A percentile compares a stretch with the other conserved stretches of the same genome.
Evolutionary conservation across 805 yeast species (phyloP).

Genomic region (Metschnikowia hibisci): DNA sequence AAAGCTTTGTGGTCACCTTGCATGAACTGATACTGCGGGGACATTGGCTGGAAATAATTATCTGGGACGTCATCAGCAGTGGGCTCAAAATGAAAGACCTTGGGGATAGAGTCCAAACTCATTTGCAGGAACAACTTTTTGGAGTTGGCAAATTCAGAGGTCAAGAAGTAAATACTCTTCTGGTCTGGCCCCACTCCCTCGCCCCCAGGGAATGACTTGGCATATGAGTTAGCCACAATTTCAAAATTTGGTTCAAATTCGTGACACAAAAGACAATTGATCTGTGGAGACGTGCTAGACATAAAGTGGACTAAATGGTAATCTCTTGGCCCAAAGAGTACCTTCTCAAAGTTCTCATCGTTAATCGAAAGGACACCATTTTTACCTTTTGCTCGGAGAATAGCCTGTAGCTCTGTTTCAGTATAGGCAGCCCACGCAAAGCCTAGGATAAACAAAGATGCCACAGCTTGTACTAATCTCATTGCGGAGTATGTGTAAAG

Average conservation of each 20-base stretch:
- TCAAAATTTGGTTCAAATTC: conserved; percentile 65
- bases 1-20: conserved; percentile 41
- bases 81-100: conserved; percentile 60
- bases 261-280: conserved; percentile 74
- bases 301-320: conserved; percentile 61
- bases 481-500: background rate
- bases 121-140: conserved; percentile 50
- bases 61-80: conserved; percentile 28
- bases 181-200: conserved; percentile 22
- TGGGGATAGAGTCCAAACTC: conserved; percentile 72
- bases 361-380: conserved; percentile 32
- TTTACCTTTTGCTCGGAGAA: conserved; percentile 12
- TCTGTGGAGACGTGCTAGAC: conserved; percentile 68
- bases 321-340: conserved; percentile 64
- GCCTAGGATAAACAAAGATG: conserved; percentile 10
- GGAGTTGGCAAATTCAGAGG: conserved; percentile 65
- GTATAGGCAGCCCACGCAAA: conserved; percentile 17
- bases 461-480: conserved; percentile 1
- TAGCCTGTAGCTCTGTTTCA: conserved; percentile 12
- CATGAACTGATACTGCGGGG: conserved; percentile 36
- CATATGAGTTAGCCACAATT: conserved; percentile 55
- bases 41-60: conserved; percentile 22
- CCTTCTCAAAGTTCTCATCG: conserved; percentile 55
- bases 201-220: conserved; percentile 50
- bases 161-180: conserved; percentile 60